Base-by-base conservation (phyloP, 441 rosid species). In the Theobroma grandiflorum region DNA sequence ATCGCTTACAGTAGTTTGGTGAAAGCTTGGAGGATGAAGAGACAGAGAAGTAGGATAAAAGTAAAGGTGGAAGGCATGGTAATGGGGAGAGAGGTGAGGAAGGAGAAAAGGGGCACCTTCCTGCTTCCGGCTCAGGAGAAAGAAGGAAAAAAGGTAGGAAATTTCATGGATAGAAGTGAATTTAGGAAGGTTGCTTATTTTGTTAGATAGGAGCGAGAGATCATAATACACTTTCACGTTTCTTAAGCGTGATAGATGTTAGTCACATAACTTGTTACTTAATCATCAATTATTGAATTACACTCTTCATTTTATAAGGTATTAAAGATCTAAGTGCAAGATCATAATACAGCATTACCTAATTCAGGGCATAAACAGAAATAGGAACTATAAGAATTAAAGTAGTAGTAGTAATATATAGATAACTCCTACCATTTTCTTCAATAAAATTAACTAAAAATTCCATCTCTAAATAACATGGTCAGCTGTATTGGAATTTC, bases 1-100 rank as follows among this genome's bases (percentile, higher is more conserved):
- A 70, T 33, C 79, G 64, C 59, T 85, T 81, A 83, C 90, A 87
- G 80, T 86, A 91, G 70, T 86, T 84, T 4, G 71, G 20, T 64
- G 78, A 20, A 58, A 87, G 88, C 31, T 38, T 6, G 82, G 70
- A 26, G 49, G 63, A 72, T 55, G 53, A 61, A 82, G 14, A 78
- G 50, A 45, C 77, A 45, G 75, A 82, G 76, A 50, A 78, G 53
- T 75, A 85, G 53, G 22, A 85, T 78, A 73, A 76, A 50, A 65
- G 58, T 31, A 7, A 49, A 35, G 53, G 50, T 47, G 18, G 50
- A 71, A n/a, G 82, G 84, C 83, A 83, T 81, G 33, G 33, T 15
- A 45, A 57, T 42, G 3, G 20, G 16, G 70, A 40, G 11, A 35
- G 37, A 16, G 53, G 38, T 4, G 37, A 18, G 0, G 53, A 65